Base-by-base conservation (phyloP, 2,329 filamentous ascomycete genomes). In the Ophiosphaerella korrae region DNA sequence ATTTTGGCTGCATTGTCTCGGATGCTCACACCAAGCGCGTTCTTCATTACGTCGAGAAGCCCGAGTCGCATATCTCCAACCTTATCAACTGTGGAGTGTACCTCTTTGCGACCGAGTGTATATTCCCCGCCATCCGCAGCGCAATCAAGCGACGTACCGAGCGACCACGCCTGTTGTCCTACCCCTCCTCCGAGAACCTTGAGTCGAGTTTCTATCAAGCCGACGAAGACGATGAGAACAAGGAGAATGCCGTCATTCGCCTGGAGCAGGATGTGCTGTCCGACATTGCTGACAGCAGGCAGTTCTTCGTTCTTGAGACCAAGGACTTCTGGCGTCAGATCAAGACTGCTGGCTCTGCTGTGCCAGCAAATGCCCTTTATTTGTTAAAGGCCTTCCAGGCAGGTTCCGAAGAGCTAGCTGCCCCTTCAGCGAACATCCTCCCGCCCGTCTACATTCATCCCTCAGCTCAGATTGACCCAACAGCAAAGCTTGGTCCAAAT, bases 311-410 rank as follows among this genome's bases (percentile, higher is more conserved):
- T 29, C 89, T 96, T 75, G 94, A 99, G 80, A 97, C 93, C 61
- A 96, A 95, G 80, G 94, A 97, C 75, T 99, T 99, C 77, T 99
- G 94, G 94, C 91, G 94, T 66, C 94, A 99, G 82, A 97, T 99
- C 84, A 99, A 99, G 84, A 97, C 94, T 1, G 94, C 94, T 53
- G 94, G 94, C 53, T 97, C 93, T 5, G 94, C 94, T 42, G 92
- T 99, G 24, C 94, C 94, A 13, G 94, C 94, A 57, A 97, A 97
- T 70, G 94, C 94, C 12, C 84, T 99, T 31, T 99, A 99, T 78
- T 85, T 99, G 47, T 91, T 95, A 74, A 91, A 97, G 80, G 93
- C 94, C 16, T 88, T 88, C 80, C 93, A 97, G 77, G 84, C 82
- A 38, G 86, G 86, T 62, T 91, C 90, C 34, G 82, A 86, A 45